Evolutionary conservation across 768 basidiomycete genomes (phyloP), one percentile per base, ranked within the genome.

Genomic region (Leccinellum rugosiceps): DNA sequence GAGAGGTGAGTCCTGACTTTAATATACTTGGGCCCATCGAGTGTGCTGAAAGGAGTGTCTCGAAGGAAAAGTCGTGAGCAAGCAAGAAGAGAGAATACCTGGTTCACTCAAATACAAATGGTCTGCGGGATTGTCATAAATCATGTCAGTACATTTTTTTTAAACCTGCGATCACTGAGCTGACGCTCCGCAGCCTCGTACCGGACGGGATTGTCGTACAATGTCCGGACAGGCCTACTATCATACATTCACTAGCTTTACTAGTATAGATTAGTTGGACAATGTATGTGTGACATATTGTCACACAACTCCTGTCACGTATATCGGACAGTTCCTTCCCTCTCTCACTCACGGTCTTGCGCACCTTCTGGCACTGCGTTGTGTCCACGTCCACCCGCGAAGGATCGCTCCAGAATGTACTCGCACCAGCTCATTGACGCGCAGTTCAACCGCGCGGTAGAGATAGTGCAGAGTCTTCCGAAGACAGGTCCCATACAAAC

Each of bases 401-500:
- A 31, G 4, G 19, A 5, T 4, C 21, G 32, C 25, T 28, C 32
- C 48, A 51, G 45, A 59, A 88, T 88, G 87, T 79, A 83, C 55
- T 83, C 87, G 25, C 79, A 76, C 46, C 78, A 82, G 68, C 81
- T 87, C 62, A 87, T 92, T 62, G 86, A 91, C 63, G 82, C 83
- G 50, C 93, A 95, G 72, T 98, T 98, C 73, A 85, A 93, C 76
- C 84, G 94, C 28, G 94, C 95, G 4, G 94, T 98, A 10, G 88
- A 95, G 72, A 96, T 98, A 55, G 88, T 97, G 4, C 95, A 98
- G 70, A 76, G 90, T 57, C 77, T 97, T 31, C 94, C 95, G 1
- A 96, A 96, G 78, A 92, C 85, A 10, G 94, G 95, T 1, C 93
- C 94, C 30, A 94, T 98, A 66, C 94, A 97, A 72, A 97, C 94